phyloP scores from a whole-genome alignment of 2,329 filamentous ascomycete species.

The Aphanoascus verrucosus region DNA sequence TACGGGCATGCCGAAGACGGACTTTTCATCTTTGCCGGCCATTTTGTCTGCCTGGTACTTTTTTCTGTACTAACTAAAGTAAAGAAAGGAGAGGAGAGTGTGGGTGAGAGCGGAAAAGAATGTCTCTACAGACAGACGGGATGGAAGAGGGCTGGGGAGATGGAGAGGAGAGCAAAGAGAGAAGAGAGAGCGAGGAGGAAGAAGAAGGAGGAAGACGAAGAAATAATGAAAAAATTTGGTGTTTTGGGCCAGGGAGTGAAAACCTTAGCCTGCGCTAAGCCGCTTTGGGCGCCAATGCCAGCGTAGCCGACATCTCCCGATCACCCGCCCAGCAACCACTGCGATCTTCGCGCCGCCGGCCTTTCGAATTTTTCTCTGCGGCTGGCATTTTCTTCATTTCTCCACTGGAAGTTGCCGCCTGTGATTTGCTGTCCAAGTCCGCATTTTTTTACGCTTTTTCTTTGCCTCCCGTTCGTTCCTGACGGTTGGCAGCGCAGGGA shows the following conservation, averaged over 20 bases:
- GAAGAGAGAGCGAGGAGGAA: slow-evolving; percentile 25
- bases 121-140: slow-evolving; percentile 18
- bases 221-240: slow-evolving; percentile 18
- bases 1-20: slow-evolving; percentile 44
- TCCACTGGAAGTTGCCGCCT: background rate
- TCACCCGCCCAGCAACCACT: slow-evolving; percentile 6
- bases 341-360: background rate
- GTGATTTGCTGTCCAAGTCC: background rate
- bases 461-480: slow-evolving; percentile 10
- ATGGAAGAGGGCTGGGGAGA: slow-evolving; percentile 22
- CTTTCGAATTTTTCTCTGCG: background rate
- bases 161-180: slow-evolving; percentile 21
- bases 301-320: slow-evolving; percentile 17
- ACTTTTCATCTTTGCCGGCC: slow-evolving; percentile 43
- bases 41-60: slow-evolving; percentile 29
- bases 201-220: slow-evolving; percentile 28
- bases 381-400: background rate
- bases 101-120: slow-evolving; percentile 24
- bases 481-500: background rate
- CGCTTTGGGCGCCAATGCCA: slow-evolving; percentile 11
- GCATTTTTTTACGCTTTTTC: background rate
- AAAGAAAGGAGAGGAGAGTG: slow-evolving; percentile 29
- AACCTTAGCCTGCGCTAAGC: slow-evolving; percentile 15
- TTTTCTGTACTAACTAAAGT: slow-evolving; percentile 19
- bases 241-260: slow-evolving; percentile 13